Evolutionary conservation across 2,329 filamentous ascomycete genomes (phyloP).

Genomic region (Trichoderma oligosporum): DNA sequence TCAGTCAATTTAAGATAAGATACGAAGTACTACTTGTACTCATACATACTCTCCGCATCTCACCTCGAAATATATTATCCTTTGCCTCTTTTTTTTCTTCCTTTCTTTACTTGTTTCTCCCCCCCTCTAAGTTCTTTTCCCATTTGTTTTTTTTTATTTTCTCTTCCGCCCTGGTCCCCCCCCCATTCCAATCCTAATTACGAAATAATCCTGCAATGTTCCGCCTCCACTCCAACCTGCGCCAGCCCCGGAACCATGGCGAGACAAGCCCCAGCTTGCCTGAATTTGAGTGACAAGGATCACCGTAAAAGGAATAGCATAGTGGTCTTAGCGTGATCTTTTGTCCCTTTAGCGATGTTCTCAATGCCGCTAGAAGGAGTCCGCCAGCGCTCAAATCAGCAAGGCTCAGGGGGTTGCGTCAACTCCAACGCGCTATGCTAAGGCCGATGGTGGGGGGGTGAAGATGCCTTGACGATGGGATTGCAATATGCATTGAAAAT

Average conservation of each 20-base stretch:
- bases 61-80: not conserved
- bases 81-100: not conserved
- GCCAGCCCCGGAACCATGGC: not conserved
- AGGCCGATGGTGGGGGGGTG: not conserved
- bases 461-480: not conserved
- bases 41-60: no score
- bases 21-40: no score
- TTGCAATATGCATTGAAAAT: no score
- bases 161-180: not conserved
- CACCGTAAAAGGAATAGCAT: slow-evolving; percentile 1
- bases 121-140: not conserved
- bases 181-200: not conserved
- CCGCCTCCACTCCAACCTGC: slow-evolving; percentile 10
- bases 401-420: slow-evolving; percentile 15
- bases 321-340: not conserved
- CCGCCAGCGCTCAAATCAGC: not conserved
- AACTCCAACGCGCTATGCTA: not conserved
- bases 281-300: slow-evolving; percentile 3
- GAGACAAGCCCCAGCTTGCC: slow-evolving; percentile 13
- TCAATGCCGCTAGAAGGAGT: slow-evolving; percentile 10
- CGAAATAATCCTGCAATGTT: slow-evolving; percentile 12
- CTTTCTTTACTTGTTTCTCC: not conserved
- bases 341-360: not conserved
- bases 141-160: not conserved
- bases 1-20: no score